phyloP scores from a whole-genome alignment of 805 yeast species.

The Schizosaccharomyces cryophilus region DNA sequence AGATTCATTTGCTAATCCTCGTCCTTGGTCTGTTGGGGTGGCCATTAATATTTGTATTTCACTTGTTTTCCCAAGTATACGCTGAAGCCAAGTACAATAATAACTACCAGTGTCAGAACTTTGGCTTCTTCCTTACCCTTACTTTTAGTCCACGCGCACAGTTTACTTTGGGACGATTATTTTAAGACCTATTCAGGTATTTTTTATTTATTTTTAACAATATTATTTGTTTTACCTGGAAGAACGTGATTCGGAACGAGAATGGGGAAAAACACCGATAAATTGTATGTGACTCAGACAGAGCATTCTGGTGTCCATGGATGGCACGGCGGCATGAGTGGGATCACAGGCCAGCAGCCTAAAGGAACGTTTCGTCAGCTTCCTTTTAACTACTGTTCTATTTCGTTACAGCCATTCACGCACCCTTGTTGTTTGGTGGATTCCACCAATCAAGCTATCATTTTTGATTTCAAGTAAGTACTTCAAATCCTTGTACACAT shows the following conservation, averaged over 20 bases:
- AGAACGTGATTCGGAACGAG: neutral
- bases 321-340: slow-evolving; percentile 12
- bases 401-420: slow-evolving; percentile 13
- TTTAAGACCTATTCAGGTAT: neutral
- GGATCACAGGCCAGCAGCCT: slow-evolving; percentile 6
- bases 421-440: slow-evolving; percentile 11
- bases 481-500: neutral
- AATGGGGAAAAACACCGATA: slow-evolving; percentile 18
- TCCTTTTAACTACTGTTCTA: slow-evolving; percentile 15
- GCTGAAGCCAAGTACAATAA: neutral
- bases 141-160: too few relatives aligned
- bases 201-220: neutral
- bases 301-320: slow-evolving; percentile 14
- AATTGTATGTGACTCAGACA: slow-evolving; percentile 15
- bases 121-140: too few relatives aligned
- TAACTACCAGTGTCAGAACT: too few relatives aligned
- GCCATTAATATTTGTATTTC: neutral
- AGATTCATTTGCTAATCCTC: neutral
- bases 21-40: neutral
- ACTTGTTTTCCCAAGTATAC: neutral
- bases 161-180: too few relatives aligned
- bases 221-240: neutral
- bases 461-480: slow-evolving; percentile 11
- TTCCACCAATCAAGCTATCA: slow-evolving; percentile 9
- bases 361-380: slow-evolving; percentile 5